These are phyloP conservation scores for Lecanosticta acicola DNA, from an alignment of 2,329 filamentous ascomycete species.

Conservation along the genomic window DNA sequence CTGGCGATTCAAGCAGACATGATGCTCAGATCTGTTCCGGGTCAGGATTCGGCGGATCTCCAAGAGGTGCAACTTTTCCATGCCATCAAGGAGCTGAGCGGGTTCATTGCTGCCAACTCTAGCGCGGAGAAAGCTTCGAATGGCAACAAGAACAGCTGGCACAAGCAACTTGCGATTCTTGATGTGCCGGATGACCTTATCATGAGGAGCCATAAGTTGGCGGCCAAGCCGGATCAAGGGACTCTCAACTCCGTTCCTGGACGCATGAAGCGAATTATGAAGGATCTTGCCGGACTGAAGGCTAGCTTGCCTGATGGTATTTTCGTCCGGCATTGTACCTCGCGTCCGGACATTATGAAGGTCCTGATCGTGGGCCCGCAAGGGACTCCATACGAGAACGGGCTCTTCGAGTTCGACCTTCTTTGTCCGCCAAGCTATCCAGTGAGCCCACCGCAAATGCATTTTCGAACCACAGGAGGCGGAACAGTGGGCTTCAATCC, in stretches of 20 bases:
- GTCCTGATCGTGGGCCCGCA: constrained; percentile 53
- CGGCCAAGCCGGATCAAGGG: constrained; percentile 6
- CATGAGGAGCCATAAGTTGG: constrained; percentile 25
- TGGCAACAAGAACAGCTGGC: constrained; percentile 20
- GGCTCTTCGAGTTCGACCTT: constrained; percentile 55
- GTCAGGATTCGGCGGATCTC: too few species aligned
- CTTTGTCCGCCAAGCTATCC: constrained; percentile 46
- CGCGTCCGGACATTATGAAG: constrained; percentile 51
- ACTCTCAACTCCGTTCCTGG: constrained; percentile 25
- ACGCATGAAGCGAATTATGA: constrained; percentile 47
- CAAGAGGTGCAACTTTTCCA: constrained; percentile 23
- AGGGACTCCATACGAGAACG: constrained; percentile 56
- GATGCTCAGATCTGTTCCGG: constrained; percentile 24
- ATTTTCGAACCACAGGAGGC: constrained; percentile 51
- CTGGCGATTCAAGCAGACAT: constrained; percentile 31
- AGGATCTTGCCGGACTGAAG: constrained; percentile 51
- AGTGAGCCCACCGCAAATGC: constrained; percentile 43
- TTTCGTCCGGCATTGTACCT: constrained; percentile 54
- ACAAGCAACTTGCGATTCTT: constrained; percentile 32
- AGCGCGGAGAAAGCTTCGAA: not conserved
- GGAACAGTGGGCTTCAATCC: constrained; percentile 51
- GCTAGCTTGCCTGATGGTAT: constrained; percentile 48
- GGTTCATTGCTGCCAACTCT: constrained; percentile 7
- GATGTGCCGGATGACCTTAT: constrained; percentile 37
- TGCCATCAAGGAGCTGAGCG: constrained; percentile 8